Percentiles rank a stretch among this genome's conserved stretches.
These are phyloP conservation scores for Nicotiana attenuata DNA, from an alignment of 257 asterid genomes.

Conservation along the genomic window DNA sequence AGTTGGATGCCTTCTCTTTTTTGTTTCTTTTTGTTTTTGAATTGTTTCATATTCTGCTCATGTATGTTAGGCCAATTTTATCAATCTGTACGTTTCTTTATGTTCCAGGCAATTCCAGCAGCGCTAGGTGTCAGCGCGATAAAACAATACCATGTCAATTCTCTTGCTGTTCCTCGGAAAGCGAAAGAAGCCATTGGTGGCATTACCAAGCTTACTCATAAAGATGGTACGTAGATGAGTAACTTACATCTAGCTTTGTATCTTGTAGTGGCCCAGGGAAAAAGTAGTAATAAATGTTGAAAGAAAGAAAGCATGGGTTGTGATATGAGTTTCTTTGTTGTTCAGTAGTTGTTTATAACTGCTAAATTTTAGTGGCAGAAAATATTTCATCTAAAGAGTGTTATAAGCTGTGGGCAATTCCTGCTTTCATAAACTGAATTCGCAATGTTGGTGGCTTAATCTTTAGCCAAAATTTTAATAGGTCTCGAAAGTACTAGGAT, in stretches of 20 bases:
- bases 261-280: background rate
- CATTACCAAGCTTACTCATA: slow-evolving; percentile 82
- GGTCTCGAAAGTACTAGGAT: background rate
- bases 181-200: slow-evolving; percentile 99
- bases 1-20: slow-evolving; percentile 7
- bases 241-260: background rate
- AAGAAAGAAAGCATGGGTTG: background rate
- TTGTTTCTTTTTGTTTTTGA: slow-evolving; percentile 4
- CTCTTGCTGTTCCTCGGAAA: slow-evolving; percentile 98
- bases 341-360: background rate
- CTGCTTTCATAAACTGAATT: background rate
- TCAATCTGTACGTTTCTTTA: slow-evolving; percentile 7
- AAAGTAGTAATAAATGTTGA: background rate
- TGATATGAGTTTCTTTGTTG: background rate
- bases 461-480: background rate
- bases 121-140: slow-evolving; percentile 87
- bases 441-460: background rate
- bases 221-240: slow-evolving; percentile 54
- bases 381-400: background rate
- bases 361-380: background rate
- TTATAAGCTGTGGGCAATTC: background rate
- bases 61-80: background rate
- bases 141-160: slow-evolving; percentile 85
- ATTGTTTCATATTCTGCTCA: background rate
- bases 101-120: slow-evolving; percentile 81